Base-by-base conservation (phyloP, 78 protist genomes). In the Carpediemonas membranifera region DNA sequence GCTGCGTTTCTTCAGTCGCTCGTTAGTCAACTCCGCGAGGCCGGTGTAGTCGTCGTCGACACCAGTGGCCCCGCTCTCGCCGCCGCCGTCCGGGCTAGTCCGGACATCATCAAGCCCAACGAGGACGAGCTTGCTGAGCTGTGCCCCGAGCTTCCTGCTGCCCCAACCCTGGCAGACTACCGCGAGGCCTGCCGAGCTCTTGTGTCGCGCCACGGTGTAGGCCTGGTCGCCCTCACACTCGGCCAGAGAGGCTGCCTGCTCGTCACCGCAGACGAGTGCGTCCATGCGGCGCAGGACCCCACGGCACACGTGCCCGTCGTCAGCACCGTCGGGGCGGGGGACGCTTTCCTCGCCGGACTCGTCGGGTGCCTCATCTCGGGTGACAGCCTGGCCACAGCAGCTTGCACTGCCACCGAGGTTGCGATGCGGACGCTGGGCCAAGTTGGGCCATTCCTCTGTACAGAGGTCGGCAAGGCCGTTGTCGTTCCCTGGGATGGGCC, bases 341-440 rank as follows among this genome's bases (percentile, higher is more conserved):
- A 60, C 15, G 65, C 65, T 7, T 41, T 60, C 7, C 65, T 60
- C 7, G 65, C 65, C 7, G 65, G 65, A n/a, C n/a, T n/a, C n/a
- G n/a, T n/a, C n/a, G n/a, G n/a, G n/a, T n/a, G n/a, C n/a, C n/a
- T n/a, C n/a, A n/a, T n/a, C n/a, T n/a, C n/a, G n/a, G n/a, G n/a
- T n/a, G n/a, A n/a, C n/a, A n/a, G n/a, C n/a, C n/a, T n/a, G n/a
- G n/a, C n/a, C n/a, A n/a, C n/a, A n/a, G n/a, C n/a, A n/a, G n/a
- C n/a, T n/a, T n/a, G n/a, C n/a, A n/a, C n/a, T n/a, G n/a, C n/a
- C n/a, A n/a, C n/a, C n/a, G n/a, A n/a, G n/a, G n/a, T n/a, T n/a
- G n/a, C n/a, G n/a, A n/a, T n/a, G n/a, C n/a, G n/a, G n/a, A n/a
- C n/a, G n/a, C n/a, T n/a, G n/a, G n/a, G n/a, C n/a, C n/a, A n/a